phyloP scores from a whole-genome alignment of 768 basidiomycete genomes.

The Russula abietina region DNA sequence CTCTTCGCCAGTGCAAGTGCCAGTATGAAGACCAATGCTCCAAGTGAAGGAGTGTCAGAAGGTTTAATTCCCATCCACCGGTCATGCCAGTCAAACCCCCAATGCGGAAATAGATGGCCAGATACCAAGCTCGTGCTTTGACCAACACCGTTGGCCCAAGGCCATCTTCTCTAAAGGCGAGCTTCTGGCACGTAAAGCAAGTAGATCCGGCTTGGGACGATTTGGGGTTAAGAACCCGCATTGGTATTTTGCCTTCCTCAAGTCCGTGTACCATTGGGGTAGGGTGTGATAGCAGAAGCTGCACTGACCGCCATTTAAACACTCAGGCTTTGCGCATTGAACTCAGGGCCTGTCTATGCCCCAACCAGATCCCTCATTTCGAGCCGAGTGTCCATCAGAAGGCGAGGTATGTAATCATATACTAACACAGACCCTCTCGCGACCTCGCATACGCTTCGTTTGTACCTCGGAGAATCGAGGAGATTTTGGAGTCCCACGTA shows the following conservation, averaged over 20 bases:
- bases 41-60: not conserved
- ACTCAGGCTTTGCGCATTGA: not conserved
- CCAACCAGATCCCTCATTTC: not conserved
- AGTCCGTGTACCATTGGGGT: not conserved
- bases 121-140: not conserved
- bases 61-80: not conserved
- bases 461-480: not conserved
- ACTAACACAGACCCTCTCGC: not conserved
- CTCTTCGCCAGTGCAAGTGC: not conserved
- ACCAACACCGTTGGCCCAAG: conserved; percentile 3
- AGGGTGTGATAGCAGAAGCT: not conserved
- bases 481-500: not conserved
- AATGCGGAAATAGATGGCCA: not conserved
- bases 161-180: not conserved
- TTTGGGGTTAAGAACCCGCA: not conserved
- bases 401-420: not conserved
- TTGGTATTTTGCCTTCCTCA: not conserved
- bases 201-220: not conserved
- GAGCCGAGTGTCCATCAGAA: not conserved
- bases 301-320: not conserved
- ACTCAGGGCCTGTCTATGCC: no score
- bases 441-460: not conserved
- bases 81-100: not conserved
- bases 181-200: conserved; percentile 8
- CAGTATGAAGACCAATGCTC: not conserved